phyloP scores from a whole-genome alignment of 78 protist genomes.

The Goniomonas avonlea region DNA sequence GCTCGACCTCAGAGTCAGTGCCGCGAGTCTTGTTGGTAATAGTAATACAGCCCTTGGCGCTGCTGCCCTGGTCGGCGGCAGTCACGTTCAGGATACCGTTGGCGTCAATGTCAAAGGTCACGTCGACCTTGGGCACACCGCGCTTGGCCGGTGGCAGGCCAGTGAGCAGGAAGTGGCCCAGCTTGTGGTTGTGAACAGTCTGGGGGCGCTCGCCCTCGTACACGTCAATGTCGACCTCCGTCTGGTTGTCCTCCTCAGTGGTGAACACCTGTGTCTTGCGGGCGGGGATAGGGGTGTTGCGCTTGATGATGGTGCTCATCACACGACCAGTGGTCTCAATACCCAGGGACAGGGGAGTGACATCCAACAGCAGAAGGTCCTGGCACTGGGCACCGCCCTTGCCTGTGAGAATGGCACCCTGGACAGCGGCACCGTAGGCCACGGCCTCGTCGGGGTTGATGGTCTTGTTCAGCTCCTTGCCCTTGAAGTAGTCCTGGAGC shows the following conservation, averaged over 20 bases:
- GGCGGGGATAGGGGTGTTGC: conserved; percentile 47
- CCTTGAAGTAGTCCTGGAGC: conserved; percentile 91
- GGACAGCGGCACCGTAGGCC: conserved; percentile 97
- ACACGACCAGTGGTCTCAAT: conserved; percentile 61
- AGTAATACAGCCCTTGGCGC: conserved; percentile 67
- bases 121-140: conserved; percentile 69
- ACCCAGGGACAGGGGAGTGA: conserved; percentile 67
- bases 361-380: conserved; percentile 45
- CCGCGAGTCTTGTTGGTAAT: conserved; percentile 25
- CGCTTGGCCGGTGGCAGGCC: conserved; percentile 75
- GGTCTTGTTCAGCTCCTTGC: conserved; percentile 93
- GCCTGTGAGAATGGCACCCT: conserved; percentile 91
- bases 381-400: conserved; percentile 62
- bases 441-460: conserved; percentile 99
- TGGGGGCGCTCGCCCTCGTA: conserved; percentile 70
- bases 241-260: conserved; percentile 55
- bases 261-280: conserved; percentile 29
- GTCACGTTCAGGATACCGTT: conserved; percentile 88
- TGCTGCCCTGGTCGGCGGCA: conserved; percentile 90
- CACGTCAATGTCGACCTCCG: conserved; percentile 32
- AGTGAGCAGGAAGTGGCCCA: conserved; percentile 84
- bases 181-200: conserved; percentile 88
- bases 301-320: conserved; percentile 40
- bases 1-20: conserved; percentile 77
- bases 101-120: conserved; percentile 85